Conservation (phyloP, 2,329 filamentous ascomycete genomes). For the Aspergillus pseudoviridinutans region DNA sequence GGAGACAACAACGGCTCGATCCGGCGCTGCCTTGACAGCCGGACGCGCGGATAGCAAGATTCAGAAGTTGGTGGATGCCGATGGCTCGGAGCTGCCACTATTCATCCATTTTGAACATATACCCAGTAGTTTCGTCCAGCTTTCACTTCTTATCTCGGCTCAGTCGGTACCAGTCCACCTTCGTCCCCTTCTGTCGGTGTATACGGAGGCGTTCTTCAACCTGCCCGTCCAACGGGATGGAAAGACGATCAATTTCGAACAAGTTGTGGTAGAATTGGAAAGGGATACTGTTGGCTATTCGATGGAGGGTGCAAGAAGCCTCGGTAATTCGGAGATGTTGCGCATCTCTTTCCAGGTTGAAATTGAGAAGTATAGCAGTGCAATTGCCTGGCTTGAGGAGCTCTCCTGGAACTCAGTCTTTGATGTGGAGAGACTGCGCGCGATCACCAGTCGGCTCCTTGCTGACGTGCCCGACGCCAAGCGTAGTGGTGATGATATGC, state of each 20-base stretch:
- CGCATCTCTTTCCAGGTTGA: conserved; percentile 82
- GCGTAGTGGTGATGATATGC: conserved; percentile 68
- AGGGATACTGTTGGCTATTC: conserved; percentile 83
- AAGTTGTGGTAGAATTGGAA: conserved; percentile 87
- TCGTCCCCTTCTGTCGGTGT: conserved; percentile 79
- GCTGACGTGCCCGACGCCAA: conserved; percentile 91
- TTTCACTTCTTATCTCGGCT: conserved; percentile 77
- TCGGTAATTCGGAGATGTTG: conserved; percentile 78
- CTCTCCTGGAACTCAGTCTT: conserved; percentile 88
- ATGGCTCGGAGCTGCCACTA: conserved; percentile 62
- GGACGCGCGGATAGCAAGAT: conserved; percentile 65
- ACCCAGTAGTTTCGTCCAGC: conserved; percentile 84
- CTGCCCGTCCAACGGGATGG: conserved; percentile 77
- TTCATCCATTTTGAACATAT: conserved; percentile 98
- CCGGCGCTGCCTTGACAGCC: conserved; percentile 69
- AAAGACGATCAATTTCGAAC: conserved; percentile 76
- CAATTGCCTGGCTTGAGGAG: conserved; percentile 78
- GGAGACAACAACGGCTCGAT: conserved; percentile 76
- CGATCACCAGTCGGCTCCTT: conserved; percentile 72
- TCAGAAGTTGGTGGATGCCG: conserved; percentile 71
- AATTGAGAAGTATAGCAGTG: conserved; percentile 76
- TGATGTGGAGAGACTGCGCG: conserved; percentile 63
- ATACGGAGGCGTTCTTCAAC: conserved; percentile 91
- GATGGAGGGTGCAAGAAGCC: conserved; percentile 62
- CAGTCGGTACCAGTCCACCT: conserved; percentile 71